Base-by-base conservation (phyloP, 2,329 filamentous ascomycete genomes). In the Onygena corvina region DNA sequence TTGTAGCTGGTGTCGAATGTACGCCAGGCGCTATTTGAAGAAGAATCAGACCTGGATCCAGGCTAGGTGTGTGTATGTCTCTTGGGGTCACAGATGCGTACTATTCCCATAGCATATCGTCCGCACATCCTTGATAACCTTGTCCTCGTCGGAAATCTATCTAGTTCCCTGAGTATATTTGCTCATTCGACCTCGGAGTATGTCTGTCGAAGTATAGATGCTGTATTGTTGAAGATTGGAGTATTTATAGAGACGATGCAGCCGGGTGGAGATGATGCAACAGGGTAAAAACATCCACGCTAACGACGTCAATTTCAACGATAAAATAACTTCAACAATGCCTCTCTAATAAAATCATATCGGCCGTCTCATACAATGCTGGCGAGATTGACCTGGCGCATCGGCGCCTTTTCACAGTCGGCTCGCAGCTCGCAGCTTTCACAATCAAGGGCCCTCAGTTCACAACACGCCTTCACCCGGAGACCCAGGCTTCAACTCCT, bases 1-100 rank as follows among this genome's bases (percentile, higher is more conserved):
- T 59, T 85, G 76, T 4, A 95, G 72, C 63, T 84, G 80, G 49
- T 74, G 76, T 47, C 83, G 82, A 51, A 94, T 76, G 62, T 87
- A 83, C 20, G 81, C 83, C 30, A 86, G 82, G 54, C 86, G 78
- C 86, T 93, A 58, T 46, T 16, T 45, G 20, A 23, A 40, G 20
- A 9, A 9, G 2, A 40, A 40, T 40, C 36, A 40, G 36, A 40
- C 36, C n/a, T n/a, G n/a, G n/a, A n/a, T n/a, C 49, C 4, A 25
- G 3, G 34, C 42, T 47, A 54, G 51, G 49, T 65, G 56, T 16
- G 53, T 56, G 21, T 40, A 40, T 21, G 20, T 40, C 36, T 6
- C 11, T 21, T 40, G 21, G 9, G 21, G 14, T 23, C 20, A 23
- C 11, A 23, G 36, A n/a, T 18, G 67, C 74, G 53, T 69, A 80